Percentiles rank a stretch among this genome's conserved stretches.
Conservation (phyloP, 176 grass and related monocot species). For the Oryza rufipogon region DNA sequence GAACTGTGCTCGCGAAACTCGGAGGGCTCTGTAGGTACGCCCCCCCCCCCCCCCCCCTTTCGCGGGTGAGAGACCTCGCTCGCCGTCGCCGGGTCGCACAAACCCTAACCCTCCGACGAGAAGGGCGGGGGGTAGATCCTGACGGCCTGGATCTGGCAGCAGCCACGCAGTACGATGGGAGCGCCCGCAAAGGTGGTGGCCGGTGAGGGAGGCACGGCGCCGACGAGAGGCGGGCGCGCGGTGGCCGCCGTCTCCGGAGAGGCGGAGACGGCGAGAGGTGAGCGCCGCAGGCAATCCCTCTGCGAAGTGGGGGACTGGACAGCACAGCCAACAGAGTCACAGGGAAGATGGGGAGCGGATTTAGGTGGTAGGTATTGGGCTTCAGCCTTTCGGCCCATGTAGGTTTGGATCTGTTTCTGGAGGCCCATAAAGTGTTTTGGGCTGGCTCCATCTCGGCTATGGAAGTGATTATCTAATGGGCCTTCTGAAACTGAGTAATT, state of each 20-base stretch:
- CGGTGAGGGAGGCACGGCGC: neutral
- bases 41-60: too few relatives aligned
- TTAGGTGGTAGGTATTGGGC: too few relatives aligned
- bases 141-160: neutral
- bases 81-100: neutral
- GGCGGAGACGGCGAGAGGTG: too few relatives aligned
- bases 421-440: neutral
- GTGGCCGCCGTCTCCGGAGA: neutral
- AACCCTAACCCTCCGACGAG: neutral
- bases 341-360: too few relatives aligned
- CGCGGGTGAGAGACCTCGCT: neutral
- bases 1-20: neutral
- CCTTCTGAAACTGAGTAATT: too few relatives aligned
- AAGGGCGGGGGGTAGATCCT: neutral
- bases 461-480: too few relatives aligned
- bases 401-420: neutral
- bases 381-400: too few relatives aligned
- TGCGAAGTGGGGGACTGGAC: too few relatives aligned
- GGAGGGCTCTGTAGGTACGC: neutral
- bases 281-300: too few relatives aligned
- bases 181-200: neutral
- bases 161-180: neutral
- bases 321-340: too few relatives aligned
- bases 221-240: neutral
- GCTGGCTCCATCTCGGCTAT: too few relatives aligned